Base-by-base conservation (phyloP, 1,139 yeast genomes). In the Yarrowia galli region DNA sequence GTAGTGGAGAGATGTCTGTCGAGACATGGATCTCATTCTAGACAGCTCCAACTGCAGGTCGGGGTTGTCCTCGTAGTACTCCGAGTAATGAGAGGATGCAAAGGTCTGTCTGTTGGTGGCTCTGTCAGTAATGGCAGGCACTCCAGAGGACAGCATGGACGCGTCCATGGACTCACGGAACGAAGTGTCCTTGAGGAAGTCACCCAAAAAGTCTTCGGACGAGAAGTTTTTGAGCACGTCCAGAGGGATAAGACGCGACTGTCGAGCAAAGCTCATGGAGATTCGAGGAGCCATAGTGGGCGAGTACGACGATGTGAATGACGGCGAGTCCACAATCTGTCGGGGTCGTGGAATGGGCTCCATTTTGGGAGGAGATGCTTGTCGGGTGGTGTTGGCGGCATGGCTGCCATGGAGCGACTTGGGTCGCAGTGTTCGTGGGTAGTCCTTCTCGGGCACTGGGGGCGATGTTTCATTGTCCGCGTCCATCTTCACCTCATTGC, bases 31-130 rank as follows among this genome's bases (percentile, higher is more conserved):
- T 46, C 66, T 46, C 54, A 61, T 46, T 18, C 56, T 45, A 28
- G 66, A 61, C 66, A 61, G 56, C 56, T 61, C 56, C 46, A 61
- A 32, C 56, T 61, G 66, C 18, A 61, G 66, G 18, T 61, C 66
- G 16, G 66, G 66, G 46, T 61, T 61, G 66, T 46, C 54, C 56
- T 61, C 66, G n/a, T 61, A 61, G 45, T 46, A 46, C 38, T 43
- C 64, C 18, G 51, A 43, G 42, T 58, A 58, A 23, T 58, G 64
- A n/a, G 64, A 42, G 10, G 64, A 58, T 42, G 49, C 64, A 43
- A 58, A 58, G 40, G 64, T 58, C 51, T 58, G 49, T 43, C 64
- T 28, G 51, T 58, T 42, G 51, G 64, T 43, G 32, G 51, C 51
- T 58, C 51, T 58, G 42, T 54, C 61, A 18, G 46, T 38, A 18